Base-by-base conservation (phyloP, 345 rosid genomes). In the Linum lewisii region DNA sequence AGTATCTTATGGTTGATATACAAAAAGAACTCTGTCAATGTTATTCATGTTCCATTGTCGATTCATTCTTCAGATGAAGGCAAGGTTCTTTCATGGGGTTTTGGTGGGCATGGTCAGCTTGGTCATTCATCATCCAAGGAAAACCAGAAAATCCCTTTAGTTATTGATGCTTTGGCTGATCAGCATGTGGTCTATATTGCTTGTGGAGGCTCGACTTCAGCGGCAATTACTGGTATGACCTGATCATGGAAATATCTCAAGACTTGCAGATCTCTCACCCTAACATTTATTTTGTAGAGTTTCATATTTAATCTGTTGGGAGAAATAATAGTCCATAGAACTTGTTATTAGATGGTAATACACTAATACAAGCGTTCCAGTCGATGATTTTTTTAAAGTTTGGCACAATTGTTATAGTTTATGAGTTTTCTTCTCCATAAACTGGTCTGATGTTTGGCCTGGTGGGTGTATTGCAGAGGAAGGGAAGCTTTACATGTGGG, bases 401-500 rank as follows among this genome's bases (percentile, higher is more conserved):
- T 29, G 34, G 7, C 34, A 29, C 7, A 29, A 29, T 29, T 29
- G 34, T 29, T 5, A 1, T 29, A 29, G 34, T 29, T 29, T n/a
- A n/a, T n/a, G n/a, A n/a, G n/a, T n/a, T n/a, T n/a, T n/a, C n/a
- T 29, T 29, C 34, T 8, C 34, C 7, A 29, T 29, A 29, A 29
- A 14, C 2, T 16, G 1, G 13, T 51, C n/a, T 44, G 42, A 34
- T 51, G 5, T 13, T 16, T 24, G 19, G 21, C 54, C 45, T 55
- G 14, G 21, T 49, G 62, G 29, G 32, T 63, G 66, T 47, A 37
- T 6, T 32, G 72, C 80, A 91, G 97, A 84, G 65, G 68, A 69
- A 73, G 97, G 94, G 60, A 79, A 86, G 69, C 68, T 92, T 56
- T 86, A 80, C 79, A 82, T 82, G 94, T 92, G 99, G 97, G 97